phyloP scores from a whole-genome alignment of 768 basidiomycete genomes.

The Daedalea quercina region DNA sequence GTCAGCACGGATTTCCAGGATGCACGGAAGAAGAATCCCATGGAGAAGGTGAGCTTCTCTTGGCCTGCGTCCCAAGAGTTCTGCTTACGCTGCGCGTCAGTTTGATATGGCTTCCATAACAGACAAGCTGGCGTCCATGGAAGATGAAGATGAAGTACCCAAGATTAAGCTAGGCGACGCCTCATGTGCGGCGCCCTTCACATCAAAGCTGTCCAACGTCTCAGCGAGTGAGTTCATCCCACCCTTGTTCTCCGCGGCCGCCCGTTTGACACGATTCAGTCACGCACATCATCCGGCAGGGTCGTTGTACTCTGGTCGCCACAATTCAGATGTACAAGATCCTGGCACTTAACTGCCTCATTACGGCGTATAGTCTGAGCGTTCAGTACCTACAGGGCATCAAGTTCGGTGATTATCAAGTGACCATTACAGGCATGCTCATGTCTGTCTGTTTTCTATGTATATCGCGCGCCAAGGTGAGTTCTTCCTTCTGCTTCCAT shows the following conservation, averaged over 20 bases:
- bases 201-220: slow-evolving; percentile 96
- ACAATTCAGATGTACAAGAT: slow-evolving; percentile 99
- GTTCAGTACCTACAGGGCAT: slow-evolving; percentile 98
- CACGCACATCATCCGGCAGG: slow-evolving; percentile 95
- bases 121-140: slow-evolving; percentile 85
- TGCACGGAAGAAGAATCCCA: slow-evolving; percentile 76
- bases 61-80: not conserved
- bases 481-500: slow-evolving; percentile 11
- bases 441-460: slow-evolving; percentile 99
- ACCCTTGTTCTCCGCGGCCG: not conserved
- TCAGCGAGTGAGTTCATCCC: slow-evolving; percentile 68
- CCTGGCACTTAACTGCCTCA: slow-evolving; percentile 92
- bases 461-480: slow-evolving; percentile 93
- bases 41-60: slow-evolving; percentile 68
- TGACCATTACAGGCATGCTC: slow-evolving; percentile 92
- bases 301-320: slow-evolving; percentile 96
- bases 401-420: slow-evolving; percentile 99
- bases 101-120: slow-evolving; percentile 78
- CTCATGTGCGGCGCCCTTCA: slow-evolving; percentile 97
- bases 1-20: slow-evolving; percentile 58
- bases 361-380: slow-evolving; percentile 96
- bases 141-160: slow-evolving; percentile 90
- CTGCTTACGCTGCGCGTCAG: slow-evolving; percentile 27
- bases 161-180: slow-evolving; percentile 99
- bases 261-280: slow-evolving; percentile 41